Base-by-base conservation (phyloP, 371 early-diverging fungal species). In the Zopfochytrium polystomum region DNA sequence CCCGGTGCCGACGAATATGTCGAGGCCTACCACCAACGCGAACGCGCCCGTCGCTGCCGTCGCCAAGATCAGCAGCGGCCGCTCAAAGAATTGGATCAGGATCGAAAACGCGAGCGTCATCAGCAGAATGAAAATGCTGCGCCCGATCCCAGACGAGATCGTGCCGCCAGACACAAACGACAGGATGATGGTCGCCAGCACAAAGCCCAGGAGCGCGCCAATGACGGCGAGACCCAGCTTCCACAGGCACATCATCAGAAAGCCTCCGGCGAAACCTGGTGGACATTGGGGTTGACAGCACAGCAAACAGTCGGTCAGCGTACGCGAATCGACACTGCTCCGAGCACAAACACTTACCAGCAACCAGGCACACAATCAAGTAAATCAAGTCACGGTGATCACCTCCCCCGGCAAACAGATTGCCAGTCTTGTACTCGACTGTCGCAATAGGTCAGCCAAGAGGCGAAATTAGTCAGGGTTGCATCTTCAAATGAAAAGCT, bases 1-100 rank as follows among this genome's bases (percentile, higher is more conserved):
- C 0, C 91, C 91, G 0, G 89, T 87, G 34, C 82, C 79, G 7
- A 78, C 81, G 67, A 83, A 91, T 53, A 85, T 73, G 70, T 91
- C 91, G 31, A 90, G 65, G 13, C 90, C 91, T 33, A 85, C 73
- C 53, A 88, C 77, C 48, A 88, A 63, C 18, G 82, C 71, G 64
- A 83, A 89, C 1, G 89, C 74, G 3, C 91, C 91, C 34, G 82
- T 75, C 18, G 88, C 63, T 1, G 87, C 72, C 0, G 91, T 79
- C 23, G 79, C 80, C 9, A 86, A 30, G 18, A 84, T 85, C 47
- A 85, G 77, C 20, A 78, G 58, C 7, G 79, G 77, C 6, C 75
- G 62, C 56, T 80, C 78, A 20, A 81, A 59, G 60, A 79, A 76
- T 13, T 82, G 69, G 18, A 67, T 51, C 18, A 44, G 31, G 44